phyloP scores from a whole-genome alignment of 768 basidiomycete species.

The Termitomyces eurrhizus region DNA sequence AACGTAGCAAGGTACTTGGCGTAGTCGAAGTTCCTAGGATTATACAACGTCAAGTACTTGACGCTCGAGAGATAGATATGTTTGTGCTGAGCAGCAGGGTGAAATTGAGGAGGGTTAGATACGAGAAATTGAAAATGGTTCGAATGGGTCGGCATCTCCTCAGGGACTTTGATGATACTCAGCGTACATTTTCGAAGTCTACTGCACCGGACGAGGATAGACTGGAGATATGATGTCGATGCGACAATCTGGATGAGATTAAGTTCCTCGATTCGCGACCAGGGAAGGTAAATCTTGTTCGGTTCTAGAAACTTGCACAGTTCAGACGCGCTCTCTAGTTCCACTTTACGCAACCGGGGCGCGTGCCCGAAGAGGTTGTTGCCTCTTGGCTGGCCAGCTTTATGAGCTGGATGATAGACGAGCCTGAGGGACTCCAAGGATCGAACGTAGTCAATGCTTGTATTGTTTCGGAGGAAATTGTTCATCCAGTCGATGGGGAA shows the following conservation, averaged over 20 bases:
- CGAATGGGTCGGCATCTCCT: background rate
- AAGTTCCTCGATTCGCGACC: conserved; percentile 12
- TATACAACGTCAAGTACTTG: conserved; percentile 11
- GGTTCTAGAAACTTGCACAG: background rate
- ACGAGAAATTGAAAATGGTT: background rate
- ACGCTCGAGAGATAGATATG: conserved; percentile 8
- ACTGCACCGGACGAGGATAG: conserved; percentile 3
- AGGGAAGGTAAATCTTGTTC: conserved; percentile 8
- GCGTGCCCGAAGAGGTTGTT: conserved; percentile 4
- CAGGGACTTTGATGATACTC: conserved; percentile 5
- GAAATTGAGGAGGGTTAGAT: background rate
- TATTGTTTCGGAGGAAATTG: background rate
- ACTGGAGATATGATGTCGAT: background rate
- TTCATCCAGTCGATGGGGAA: conserved; percentile 11
- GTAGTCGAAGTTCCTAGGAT: conserved; percentile 11
- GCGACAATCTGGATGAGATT: conserved; percentile 8
- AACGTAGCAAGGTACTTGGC: conserved; percentile 2
- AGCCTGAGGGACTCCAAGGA: conserved; percentile 9
- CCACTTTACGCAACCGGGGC: conserved; percentile 5
- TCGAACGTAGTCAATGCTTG: background rate
- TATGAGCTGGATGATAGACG: conserved; percentile 6
- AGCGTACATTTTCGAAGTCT: conserved; percentile 4
- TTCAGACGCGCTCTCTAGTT: conserved; percentile 2
- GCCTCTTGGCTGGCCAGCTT: background rate
- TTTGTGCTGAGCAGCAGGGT: background rate